Base-by-base conservation (phyloP, 768 basidiomycete species). In the Amylocystis lapponica region DNA sequence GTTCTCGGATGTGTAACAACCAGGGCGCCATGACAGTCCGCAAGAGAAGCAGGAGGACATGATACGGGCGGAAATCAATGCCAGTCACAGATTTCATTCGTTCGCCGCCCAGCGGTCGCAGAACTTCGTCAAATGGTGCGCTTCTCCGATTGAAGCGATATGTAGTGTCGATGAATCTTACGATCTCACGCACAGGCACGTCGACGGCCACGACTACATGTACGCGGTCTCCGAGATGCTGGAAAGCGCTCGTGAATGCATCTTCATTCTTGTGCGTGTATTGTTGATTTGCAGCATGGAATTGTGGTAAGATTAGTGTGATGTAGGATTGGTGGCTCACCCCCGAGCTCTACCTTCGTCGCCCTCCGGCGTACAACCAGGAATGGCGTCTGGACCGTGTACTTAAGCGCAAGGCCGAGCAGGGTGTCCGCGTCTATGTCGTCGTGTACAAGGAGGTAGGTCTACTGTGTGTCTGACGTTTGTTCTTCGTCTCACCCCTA, bases 171-270 rank as follows among this genome's bases (percentile, higher is more conserved):
- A 11, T 36, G 22, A 20, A 5, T 11, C 26, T 16, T n/a, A n/a
- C n/a, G n/a, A 26, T 26, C 3, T 38, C 19, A 25, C 9, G 5
- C 44, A 11, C 39, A 79, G 84, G 83, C 91, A 93, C 58, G 75
- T 95, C 36, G 94, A 95, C 54, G 95, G 95, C 0, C 90, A 96
- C 45, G 94, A 98, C 66, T 98, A 95, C 62, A 87, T 97, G 76
- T 97, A 86, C 77, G 94, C 95, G 0, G 60, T 96, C 27, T 90
- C 89, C 1, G 91, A 95, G 65, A 71, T 94, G 64, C 71, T 97
- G n/a, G 86, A 87, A 36, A 76, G 67, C 26, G 88, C 89, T 3
- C 75, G 74, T 45, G 86, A 95, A 56, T 78, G 65, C 23, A 96
- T 98, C 57, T 94, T 90, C 63, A 96, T 98, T 50, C 54, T 87